Evolutionary conservation across 1,284 basidiomycete species (phyloP), one percentile per base, ranked within the genome.

Genomic region (Schizophyllum commune): DNA sequence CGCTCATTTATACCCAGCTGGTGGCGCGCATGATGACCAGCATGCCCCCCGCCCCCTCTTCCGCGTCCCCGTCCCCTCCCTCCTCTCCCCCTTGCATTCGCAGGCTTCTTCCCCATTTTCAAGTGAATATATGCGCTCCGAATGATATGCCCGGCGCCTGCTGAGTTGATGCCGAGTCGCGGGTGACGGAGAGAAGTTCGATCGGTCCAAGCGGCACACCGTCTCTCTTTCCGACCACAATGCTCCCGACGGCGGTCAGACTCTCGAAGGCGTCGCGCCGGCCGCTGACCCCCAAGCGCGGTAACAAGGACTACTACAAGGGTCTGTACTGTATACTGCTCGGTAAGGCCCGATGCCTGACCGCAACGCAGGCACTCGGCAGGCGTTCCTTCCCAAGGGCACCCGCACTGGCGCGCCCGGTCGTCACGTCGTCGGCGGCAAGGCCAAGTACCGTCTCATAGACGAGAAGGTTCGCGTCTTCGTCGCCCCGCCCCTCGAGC

Each of bases 221-320:
- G 13, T 47, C 54, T 15, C 57, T 39, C 21, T 22, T 27, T 33
- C 53, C 39, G 51, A 32, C 55, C 55, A 47, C 59, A 19, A 91
- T 91, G 88, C 82, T 85, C 68, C 81, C 89, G 4, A 89, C 90
- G 27, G 70, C 82, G 17, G 81, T 77, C 32, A 77, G 85, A 63
- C 75, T 88, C 5, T 89, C 87, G 34, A 92, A 92, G 75, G 94
- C 94, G 27, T 91, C 89, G 1, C 80, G 94, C 60, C 77, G 85
- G 27, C 83, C 92, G 4, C 79, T 96, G 57, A 94, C 88, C 0
- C 79, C 90, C 0, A 96, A 96, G 73, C 77, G 86, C 58, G 94
- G 84, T 19, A 96, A 95, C 78, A 96, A 96, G 69, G 92, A 96
- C 73, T 96, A 82, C 71, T 96, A 96, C 81, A 97, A 96, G 75